Conservation (phyloP, 129 eudicot species). For the carrot (Daucus carota) region DH1_v3.0 NC_030388.2:10942001-10942500, state of each 20-base stretch:
- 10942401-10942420: slow-evolving; percentile 87
- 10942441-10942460: slow-evolving; percentile 98
- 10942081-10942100: background rate
- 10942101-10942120: background rate
- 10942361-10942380: background rate
- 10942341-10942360: background rate
- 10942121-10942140: background rate
- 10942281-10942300: slow-evolving; percentile 80
- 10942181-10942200: slow-evolving; percentile 83
- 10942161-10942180: slow-evolving; percentile 62
- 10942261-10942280: slow-evolving; percentile 94
- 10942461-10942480: slow-evolving; percentile 82
- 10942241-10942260: slow-evolving; percentile 78
- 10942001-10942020: background rate
- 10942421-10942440: slow-evolving; percentile 63
- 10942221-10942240: slow-evolving; percentile 81
- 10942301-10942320: slow-evolving; percentile 95
- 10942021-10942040: background rate
- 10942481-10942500: background rate
- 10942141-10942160: background rate
- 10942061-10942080: background rate
- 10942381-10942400: slow-evolving; percentile 48
- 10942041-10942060: background rate
- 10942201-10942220: slow-evolving; percentile 84
- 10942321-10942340: slow-evolving; percentile 13